Evolutionary conservation across 1,139 yeast species (phyloP), one percentile per base, ranked within the genome.

Genomic region (Komagataea norvegica): DNA sequence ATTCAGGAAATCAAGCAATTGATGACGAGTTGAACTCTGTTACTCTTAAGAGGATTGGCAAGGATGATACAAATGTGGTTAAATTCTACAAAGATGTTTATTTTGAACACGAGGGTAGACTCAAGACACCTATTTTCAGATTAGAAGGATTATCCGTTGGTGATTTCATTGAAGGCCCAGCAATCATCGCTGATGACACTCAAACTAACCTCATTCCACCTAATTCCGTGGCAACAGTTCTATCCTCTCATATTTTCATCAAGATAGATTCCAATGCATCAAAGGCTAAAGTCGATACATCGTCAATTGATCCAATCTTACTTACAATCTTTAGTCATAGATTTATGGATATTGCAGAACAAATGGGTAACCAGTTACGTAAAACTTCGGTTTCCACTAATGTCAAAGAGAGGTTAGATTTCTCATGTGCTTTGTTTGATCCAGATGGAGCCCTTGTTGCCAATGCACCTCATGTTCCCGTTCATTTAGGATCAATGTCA

Each of bases 291-390:
- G 52, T 65, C 62, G 36, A 67, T 62, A 27, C 42, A 6, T 22
- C 37, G 4, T 44, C 46, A n/a, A 53, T 79, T 19, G 87, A 83
- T 49, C 91, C 93, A 1, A 73, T 84, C 37, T 74, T 79, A 51
- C 60, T 85, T 31, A 80, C 91, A 1, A 86, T 85, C 1, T 85
- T 84, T 60, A 84, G 89, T 17, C 89, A 85, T 56, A 65, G 93
- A 48, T 85, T 85, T 55, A 84, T 85, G 93, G 83, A 86, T 37
- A 80, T 85, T 56, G 94, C 95, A 5, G 94, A 84, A 52, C 93
- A 84, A 55, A 85, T 85, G 95, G 94, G 94, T 11, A 71, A 78
- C 48, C 83, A 89, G 8, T 64, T 84, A 46, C 83, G 82, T 50
- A 83, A 81, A 59, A 84, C 93, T 0, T 74, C 91, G 5, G 85